Base-by-base conservation (phyloP, 2,329 filamentous ascomycete species). In the Aphanocladium album region DNA sequence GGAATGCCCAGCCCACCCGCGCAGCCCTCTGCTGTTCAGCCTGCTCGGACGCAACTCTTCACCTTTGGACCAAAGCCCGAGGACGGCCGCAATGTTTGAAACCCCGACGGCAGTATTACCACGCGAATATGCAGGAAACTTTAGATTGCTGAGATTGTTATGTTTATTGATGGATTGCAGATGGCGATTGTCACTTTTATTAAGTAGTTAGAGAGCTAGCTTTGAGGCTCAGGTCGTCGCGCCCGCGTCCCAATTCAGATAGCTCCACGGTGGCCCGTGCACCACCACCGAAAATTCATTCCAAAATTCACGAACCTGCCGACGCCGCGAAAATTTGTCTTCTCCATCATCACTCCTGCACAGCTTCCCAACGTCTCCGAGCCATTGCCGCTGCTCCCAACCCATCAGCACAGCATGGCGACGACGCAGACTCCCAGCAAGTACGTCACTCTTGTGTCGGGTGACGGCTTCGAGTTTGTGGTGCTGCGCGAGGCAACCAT, bases 391-490 rank as follows among this genome's bases (percentile, higher is more conserved):
- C 60, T 52, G 57, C 39, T 25, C 30, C 33, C 47, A 39, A 47
- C 47, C 52, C 52, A 57, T 57, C 54, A 37, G 56, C 17, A 41
- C 54, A 62, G 39, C 56, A 62, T 64, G 61, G 57, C 51, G 53
- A 57, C 46, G 56, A 47, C 63, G 12, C 64, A 65, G 37, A 55
- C 62, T 23, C 67, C 69, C 53, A 84, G 82, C 74, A 86, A 90
- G 69, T 93, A 91, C 73, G 83, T 93, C 65, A 93, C 90, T 5
- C 83, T 93, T 57, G 81, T 92, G 46, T 91, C 89, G 0, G 82
- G 80, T 66, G 90, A 93, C 73, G 88, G 84, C 67, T 91, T 86
- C 71, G 89, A 91, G 76, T 93, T 90, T 71, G 84, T 90, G 64
- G 81, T 93, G 56, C 79, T 89, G 60, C 85, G 89, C 58, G 87